Conservation (phyloP, 306 rosid species). For the Trifolium subterraneum region DNA sequence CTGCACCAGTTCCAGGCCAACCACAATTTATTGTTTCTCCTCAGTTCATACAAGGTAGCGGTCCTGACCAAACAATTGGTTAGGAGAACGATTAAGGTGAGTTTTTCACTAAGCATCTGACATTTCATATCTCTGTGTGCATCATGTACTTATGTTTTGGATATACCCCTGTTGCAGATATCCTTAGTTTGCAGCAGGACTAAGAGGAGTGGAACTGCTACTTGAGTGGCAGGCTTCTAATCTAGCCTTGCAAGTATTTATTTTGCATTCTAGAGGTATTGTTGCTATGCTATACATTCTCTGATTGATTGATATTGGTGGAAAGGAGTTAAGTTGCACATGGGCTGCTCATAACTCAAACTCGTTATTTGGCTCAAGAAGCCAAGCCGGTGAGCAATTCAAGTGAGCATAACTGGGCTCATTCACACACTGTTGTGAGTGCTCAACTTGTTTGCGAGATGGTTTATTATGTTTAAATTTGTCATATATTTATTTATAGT, state of each 20-base stretch:
- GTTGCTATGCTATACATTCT: neutral
- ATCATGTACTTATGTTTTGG: slow-evolving; percentile 31
- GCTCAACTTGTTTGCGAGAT: neutral
- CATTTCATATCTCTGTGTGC: slow-evolving; percentile 26
- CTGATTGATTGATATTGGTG: slow-evolving; percentile 7
- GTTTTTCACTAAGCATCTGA: slow-evolving; percentile 34
- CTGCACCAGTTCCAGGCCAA: slow-evolving; percentile 80
- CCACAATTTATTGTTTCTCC: slow-evolving; percentile 73
- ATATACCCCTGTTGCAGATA: slow-evolving; percentile 53
- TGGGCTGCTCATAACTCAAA: neutral
- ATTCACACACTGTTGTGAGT: neutral
- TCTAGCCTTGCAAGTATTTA: slow-evolving; percentile 95
- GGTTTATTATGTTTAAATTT: neutral
- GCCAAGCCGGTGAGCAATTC: slow-evolving; percentile 6
- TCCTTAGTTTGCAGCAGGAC: slow-evolving; percentile 98
- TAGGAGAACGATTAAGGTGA: slow-evolving; percentile 80
- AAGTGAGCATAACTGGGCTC: slow-evolving; percentile 10
- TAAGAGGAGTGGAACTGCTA: slow-evolving; percentile 97
- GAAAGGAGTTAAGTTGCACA: slow-evolving; percentile 23
- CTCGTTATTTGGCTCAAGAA: slow-evolving; percentile 3
- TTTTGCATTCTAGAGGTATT: slow-evolving; percentile 97
- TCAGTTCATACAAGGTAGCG: slow-evolving; percentile 78
- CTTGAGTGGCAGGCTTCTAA: slow-evolving; percentile 94
- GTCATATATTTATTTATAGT: neutral
- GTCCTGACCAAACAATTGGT: slow-evolving; percentile 87